Evolutionary conservation across 106 monocot genomes (phyloP).

Genomic region (Dendrobium catenatum): DNA sequence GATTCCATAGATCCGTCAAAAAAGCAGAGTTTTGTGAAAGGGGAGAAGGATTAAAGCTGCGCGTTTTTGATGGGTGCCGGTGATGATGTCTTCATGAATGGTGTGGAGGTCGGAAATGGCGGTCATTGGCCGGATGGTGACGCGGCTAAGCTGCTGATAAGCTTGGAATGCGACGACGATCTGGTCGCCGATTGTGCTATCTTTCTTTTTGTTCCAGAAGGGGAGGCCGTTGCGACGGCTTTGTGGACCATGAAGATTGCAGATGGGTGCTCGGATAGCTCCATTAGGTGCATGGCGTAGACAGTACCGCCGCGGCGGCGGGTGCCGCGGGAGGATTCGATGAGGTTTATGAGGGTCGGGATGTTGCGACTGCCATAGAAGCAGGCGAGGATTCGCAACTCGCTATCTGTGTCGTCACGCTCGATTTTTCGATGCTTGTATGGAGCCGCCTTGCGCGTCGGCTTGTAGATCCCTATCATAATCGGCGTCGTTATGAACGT

Average conservation of each 20-base stretch:
- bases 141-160: constrained; percentile 52
- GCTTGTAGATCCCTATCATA: constrained; percentile 51
- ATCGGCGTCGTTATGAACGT: constrained; percentile 64
- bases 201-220: constrained; percentile 45
- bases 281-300: constrained; percentile 65
- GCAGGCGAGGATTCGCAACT: constrained; percentile 53
- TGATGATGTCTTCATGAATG: constrained; percentile 53
- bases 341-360: constrained; percentile 52
- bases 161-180: constrained; percentile 62
- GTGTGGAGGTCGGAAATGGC: constrained; percentile 60
- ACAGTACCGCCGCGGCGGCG: constrained; percentile 28
- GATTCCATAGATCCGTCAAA: constrained; percentile 43
- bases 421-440: constrained; percentile 45
- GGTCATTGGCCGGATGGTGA: constrained; percentile 50
- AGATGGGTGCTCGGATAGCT: constrained; percentile 60
- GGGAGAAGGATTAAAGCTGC: constrained; percentile 50
- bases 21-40: constrained; percentile 39
- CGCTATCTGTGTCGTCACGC: constrained; percentile 21
- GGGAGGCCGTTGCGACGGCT: constrained; percentile 69
- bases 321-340: constrained; percentile 54
- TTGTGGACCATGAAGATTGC: constrained; percentile 68
- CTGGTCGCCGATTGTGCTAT: constrained; percentile 13
- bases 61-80: constrained; percentile 45
- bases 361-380: constrained; percentile 57
- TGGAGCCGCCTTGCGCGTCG: constrained; percentile 26